These are phyloP conservation scores for Paraphoma sp. DNA, from an alignment of 2,329 filamentous ascomycete genomes.

Conservation along the genomic window DNA sequence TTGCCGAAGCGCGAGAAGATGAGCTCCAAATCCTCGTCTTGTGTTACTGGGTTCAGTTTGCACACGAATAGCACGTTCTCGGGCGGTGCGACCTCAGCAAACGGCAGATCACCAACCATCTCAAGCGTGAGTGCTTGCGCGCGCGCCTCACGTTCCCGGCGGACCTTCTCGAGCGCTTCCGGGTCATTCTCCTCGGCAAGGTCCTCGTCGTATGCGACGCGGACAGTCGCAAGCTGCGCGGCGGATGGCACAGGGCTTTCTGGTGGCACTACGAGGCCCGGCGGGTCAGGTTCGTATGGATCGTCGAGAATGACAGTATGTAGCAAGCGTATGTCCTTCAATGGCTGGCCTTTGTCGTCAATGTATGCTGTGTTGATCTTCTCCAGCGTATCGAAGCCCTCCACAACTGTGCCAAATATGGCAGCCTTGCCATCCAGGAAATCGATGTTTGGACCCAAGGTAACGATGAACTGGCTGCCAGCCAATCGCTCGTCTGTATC, in stretches of 20 bases:
- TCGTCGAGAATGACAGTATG: constrained; percentile 94
- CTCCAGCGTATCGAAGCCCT: constrained; percentile 92
- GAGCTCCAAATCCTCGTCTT: constrained; percentile 90
- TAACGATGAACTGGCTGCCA: constrained; percentile 92
- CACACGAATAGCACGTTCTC: constrained; percentile 98
- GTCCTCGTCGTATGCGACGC: constrained; percentile 88
- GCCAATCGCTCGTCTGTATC: constrained; percentile 84
- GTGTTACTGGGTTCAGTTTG: constrained; percentile 96
- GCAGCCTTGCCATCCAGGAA: constrained; percentile 93
- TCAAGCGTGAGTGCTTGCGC: constrained; percentile 94
- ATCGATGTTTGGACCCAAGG: constrained; percentile 86
- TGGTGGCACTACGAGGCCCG: constrained; percentile 76
- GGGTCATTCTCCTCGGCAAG: constrained; percentile 81
- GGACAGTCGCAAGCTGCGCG: constrained; percentile 86
- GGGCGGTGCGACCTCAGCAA: constrained; percentile 95
- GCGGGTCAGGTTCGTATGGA: constrained; percentile 78
- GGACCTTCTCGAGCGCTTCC: constrained; percentile 77
- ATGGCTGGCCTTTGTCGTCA: constrained; percentile 82
- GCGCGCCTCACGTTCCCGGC: constrained; percentile 87
- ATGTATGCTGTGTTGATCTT: constrained; percentile 91
- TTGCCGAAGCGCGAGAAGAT: constrained; percentile 97
- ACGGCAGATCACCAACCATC: constrained; percentile 97
- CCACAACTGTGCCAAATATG: constrained; percentile 92
- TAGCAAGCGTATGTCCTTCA: constrained; percentile 93
- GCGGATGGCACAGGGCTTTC: constrained; percentile 81